These are phyloP conservation scores for Fusarium staphyleae DNA, from an alignment of 2,329 filamentous ascomycete species.

Conservation along the genomic window DNA sequence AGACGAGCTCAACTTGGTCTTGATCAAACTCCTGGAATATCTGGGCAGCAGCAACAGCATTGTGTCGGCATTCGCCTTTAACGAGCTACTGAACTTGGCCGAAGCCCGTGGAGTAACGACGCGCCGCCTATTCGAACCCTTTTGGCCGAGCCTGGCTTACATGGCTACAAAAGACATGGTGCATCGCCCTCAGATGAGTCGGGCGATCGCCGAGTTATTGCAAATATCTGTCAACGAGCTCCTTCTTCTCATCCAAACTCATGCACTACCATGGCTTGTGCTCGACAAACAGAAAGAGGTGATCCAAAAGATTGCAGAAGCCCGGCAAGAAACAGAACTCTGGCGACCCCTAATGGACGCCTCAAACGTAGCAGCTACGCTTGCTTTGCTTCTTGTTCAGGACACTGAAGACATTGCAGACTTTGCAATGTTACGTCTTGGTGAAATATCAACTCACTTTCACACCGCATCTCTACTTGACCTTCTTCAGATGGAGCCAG, in stretches of 20 bases:
- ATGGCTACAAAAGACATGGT: conserved; percentile 83
- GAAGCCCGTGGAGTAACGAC: conserved; percentile 67
- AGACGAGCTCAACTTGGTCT: conserved; percentile 83
- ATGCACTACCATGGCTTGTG: conserved; percentile 87
- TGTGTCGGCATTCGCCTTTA: conserved; percentile 81
- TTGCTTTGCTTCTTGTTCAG: conserved; percentile 67
- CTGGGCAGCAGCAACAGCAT: conserved; percentile 83
- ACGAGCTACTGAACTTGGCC: conserved; percentile 79
- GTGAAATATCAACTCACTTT: conserved; percentile 74
- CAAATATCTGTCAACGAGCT: conserved; percentile 78
- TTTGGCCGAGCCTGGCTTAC: conserved; percentile 86
- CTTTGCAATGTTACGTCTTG: conserved; percentile 72
- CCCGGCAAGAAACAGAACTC: conserved; percentile 72
- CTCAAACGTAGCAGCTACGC: conserved; percentile 63
- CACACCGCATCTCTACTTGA: conserved; percentile 69
- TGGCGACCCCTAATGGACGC: conserved; percentile 62
- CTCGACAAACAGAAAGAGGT: conserved; percentile 78
- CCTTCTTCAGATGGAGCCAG: conserved; percentile 76
- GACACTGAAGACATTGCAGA: conserved; percentile 64
- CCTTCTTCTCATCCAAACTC: conserved; percentile 75
- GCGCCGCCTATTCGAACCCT: conserved; percentile 78
- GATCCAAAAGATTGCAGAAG: conserved; percentile 80
- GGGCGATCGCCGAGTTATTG: conserved; percentile 81
- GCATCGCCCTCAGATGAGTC: conserved; percentile 80
- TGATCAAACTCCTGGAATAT: conserved; percentile 85